These are phyloP conservation scores for Colletotrichum tanaceti DNA, from an alignment of 2,329 filamentous ascomycete species.

Conservation along the genomic window DNA sequence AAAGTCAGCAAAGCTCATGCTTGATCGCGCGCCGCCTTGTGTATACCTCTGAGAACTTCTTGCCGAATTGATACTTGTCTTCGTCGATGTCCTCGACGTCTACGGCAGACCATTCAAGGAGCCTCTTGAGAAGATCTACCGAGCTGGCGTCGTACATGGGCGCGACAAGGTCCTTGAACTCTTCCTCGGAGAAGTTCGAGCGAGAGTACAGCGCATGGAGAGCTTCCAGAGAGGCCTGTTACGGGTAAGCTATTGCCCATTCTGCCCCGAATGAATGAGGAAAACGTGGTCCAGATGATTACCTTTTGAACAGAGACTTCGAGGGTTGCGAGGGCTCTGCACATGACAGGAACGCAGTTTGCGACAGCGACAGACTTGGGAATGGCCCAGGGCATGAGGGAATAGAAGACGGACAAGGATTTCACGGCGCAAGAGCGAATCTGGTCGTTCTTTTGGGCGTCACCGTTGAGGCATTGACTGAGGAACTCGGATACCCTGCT, in stretches of 20 bases:
- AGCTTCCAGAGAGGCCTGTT: constrained; percentile 82
- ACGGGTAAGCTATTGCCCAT: constrained; percentile 41
- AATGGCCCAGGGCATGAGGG: constrained; percentile 87
- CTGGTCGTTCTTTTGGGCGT: constrained; percentile 72
- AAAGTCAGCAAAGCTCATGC: neutral
- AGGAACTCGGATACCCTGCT: constrained; percentile 80
- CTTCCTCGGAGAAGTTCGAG: constrained; percentile 78
- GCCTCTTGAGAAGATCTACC: constrained; percentile 75
- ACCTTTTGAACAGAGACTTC: constrained; percentile 81
- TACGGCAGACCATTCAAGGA: constrained; percentile 84
- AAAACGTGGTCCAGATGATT: constrained; percentile 13
- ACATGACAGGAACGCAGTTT: constrained; percentile 76
- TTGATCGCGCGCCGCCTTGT: too few relatives aligned
- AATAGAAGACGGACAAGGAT: constrained; percentile 79
- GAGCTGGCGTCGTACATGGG: constrained; percentile 81
- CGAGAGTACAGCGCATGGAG: constrained; percentile 85
- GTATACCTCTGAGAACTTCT: constrained; percentile 88
- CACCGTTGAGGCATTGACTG: constrained; percentile 75
- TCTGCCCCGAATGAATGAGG: too few relatives aligned
- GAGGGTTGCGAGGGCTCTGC: constrained; percentile 75
- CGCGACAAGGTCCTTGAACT: constrained; percentile 81
- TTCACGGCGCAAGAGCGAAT: constrained; percentile 79
- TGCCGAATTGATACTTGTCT: constrained; percentile 89
- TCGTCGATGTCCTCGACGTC: constrained; percentile 88
- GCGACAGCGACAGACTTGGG: constrained; percentile 82